Evolutionary conservation across 768 basidiomycete species (phyloP).

Genomic region (Coprinopsis strossmayeri): DNA sequence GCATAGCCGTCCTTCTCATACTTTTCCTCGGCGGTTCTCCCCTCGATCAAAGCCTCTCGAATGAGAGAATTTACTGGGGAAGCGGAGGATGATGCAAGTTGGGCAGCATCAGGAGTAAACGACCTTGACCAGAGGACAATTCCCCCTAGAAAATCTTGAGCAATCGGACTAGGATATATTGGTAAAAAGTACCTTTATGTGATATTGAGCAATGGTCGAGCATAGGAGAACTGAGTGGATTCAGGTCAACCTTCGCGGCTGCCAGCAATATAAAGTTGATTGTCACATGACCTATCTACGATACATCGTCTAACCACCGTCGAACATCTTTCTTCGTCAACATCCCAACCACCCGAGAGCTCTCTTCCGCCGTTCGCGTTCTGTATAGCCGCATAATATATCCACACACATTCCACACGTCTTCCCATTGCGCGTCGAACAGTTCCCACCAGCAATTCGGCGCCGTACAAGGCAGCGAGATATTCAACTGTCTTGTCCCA

Average conservation of each 20-base stretch:
- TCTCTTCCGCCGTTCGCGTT: constrained; percentile 40
- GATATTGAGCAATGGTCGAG: constrained; percentile 95
- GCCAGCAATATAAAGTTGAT: too few species aligned
- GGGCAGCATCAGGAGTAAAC: constrained; percentile 81
- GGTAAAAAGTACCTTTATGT: constrained; percentile 63
- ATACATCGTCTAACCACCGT: constrained; percentile 77
- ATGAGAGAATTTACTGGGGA: constrained; percentile 88
- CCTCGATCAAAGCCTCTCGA: constrained; percentile 88
- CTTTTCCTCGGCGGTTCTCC: constrained; percentile 70
- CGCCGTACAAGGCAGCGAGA: constrained; percentile 66
- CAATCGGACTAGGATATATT: not conserved
- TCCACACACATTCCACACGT: constrained; percentile 82
- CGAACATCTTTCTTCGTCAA: constrained; percentile 76
- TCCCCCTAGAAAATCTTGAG: constrained; percentile 51
- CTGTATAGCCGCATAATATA: constrained; percentile 78
- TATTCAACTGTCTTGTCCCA: constrained; percentile 59
- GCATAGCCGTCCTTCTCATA: constrained; percentile 95
- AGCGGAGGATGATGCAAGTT: constrained; percentile 59
- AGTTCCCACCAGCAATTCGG: constrained; percentile 88
- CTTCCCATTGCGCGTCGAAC: constrained; percentile 89
- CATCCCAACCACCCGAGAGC: constrained; percentile 43
- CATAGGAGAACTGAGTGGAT: constrained; percentile 37
- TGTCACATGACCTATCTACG: too few species aligned
- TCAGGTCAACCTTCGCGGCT: too few species aligned
- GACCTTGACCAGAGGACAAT: constrained; percentile 92